These are phyloP conservation scores for Brassica incana DNA, from an alignment of 345 rosid genomes.

Conservation along the genomic window DNA sequence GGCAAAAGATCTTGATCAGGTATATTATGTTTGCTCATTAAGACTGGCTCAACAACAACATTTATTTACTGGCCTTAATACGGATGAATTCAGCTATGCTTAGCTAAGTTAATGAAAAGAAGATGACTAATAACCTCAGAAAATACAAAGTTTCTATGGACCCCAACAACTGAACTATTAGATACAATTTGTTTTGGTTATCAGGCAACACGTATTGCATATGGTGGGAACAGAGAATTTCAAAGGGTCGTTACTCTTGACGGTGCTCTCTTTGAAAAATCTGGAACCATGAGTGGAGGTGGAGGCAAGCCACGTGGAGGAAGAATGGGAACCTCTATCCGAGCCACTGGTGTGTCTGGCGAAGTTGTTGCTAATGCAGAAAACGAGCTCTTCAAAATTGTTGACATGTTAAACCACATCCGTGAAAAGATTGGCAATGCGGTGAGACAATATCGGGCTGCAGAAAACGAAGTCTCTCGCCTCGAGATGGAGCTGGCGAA, in stretches of 20 bases:
- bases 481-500: conserved; percentile 89
- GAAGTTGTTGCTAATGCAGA: conserved; percentile 72
- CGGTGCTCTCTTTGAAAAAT: conserved; percentile 92
- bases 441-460: conserved; percentile 58
- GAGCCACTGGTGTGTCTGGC: conserved; percentile 67
- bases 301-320: conserved; percentile 97
- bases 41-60: background rate
- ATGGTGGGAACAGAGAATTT: conserved; percentile 75
- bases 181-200: conserved; percentile 15
- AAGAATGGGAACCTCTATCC: conserved; percentile 94
- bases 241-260: conserved; percentile 92
- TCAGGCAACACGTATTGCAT: conserved; percentile 90
- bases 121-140: conserved; percentile 4
- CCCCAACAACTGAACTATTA: background rate
- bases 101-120: conserved; percentile 1
- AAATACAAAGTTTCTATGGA: conserved; percentile 7
- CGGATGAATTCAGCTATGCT: background rate
- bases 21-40: conserved; percentile 33
- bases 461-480: conserved; percentile 60
- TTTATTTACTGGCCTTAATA: background rate
- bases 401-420: conserved; percentile 54
- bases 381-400: conserved; percentile 62
- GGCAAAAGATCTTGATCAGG: conserved; percentile 94
- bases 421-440: conserved; percentile 67
- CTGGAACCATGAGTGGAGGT: conserved; percentile 99